Evolutionary conservation across 202 grass and related monocot genomes (phyloP), one percentile per base, ranked within the genome.

Genomic region (Cymbopogon flexuosus): DNA sequence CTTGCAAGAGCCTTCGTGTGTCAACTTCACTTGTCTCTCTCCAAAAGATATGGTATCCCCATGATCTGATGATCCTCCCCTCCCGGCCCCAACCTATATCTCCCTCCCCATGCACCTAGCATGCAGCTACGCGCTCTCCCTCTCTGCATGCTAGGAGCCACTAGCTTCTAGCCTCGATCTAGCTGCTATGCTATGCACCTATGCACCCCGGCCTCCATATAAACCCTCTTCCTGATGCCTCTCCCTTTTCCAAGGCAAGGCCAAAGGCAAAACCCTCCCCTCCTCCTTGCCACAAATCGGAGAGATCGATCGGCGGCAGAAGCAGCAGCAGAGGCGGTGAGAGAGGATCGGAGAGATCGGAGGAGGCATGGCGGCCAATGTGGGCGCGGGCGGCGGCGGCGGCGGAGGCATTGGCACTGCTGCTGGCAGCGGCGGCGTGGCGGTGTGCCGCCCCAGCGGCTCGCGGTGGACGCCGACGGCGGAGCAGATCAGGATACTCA

Each of bases 381-480:
- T 18, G 42, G 64, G 62, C 14, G 30, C 52, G 10, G 30, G 56
- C 12, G 37, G 16, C 4, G 75, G 49, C 0, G 47, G 36, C 8
- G 56, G 19, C 0, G 3, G 42, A 1, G 79, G 36, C 35, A 54
- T 14, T 2, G 64, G 31, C n/a, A 19, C 52, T 22, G 52, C n/a
- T 51, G 5, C 52, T 21, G 49, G 18, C 49, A 54, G 49, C 49
- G 52, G 7, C 51, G 14, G 5, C 49, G 49, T 19, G 22, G 74
- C 86, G 41, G 40, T 80, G 42, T 89, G 87, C 87, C 47, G 96
- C 67, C 80, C 93, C 61, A 89, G 79, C 51, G 88, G 90, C 23
- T 91, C 92, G 74, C 71, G 96, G 68, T 99, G 96, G 96, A 95
- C 91, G 79, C 96, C 96, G 36, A 99, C 96, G 29, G 72, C 76